A percentile compares a stretch with the other conserved stretches of the same genome.
phyloP scores from a whole-genome alignment of 768 basidiomycete genomes.

The Rhodocollybia butyracea region DNA sequence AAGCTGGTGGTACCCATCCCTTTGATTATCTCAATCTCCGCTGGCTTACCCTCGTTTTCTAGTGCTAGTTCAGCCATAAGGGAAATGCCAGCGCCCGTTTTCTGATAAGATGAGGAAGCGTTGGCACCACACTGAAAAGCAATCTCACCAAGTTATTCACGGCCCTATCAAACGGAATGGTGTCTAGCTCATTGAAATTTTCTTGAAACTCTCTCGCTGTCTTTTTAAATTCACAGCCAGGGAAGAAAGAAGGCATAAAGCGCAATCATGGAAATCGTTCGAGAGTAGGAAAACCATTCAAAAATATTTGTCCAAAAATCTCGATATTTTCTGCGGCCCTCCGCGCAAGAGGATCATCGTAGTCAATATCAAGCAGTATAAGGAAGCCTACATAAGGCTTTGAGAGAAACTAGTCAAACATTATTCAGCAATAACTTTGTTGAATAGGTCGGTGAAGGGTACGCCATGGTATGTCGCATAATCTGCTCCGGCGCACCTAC shows the following conservation, averaged over 20 bases:
- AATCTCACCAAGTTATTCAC: neutral
- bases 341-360: neutral
- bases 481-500: neutral
- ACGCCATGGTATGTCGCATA: neutral
- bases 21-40: neutral
- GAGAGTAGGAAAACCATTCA: neutral
- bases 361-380: neutral
- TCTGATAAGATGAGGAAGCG: neutral
- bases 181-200: neutral
- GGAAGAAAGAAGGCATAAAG: constrained; percentile 3
- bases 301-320: neutral
- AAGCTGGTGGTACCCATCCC: neutral
- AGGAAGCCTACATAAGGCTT: neutral
- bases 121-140: no score
- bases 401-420: neutral
- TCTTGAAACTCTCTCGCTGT: neutral
- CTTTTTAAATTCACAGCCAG: neutral
- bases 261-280: neutral
- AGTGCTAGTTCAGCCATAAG: neutral
- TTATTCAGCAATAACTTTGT: no score
- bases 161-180: neutral
- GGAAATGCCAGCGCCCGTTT: neutral
- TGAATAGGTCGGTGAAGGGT: no score
- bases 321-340: neutral
- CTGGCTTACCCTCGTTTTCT: neutral